A percentile compares a stretch with the other conserved stretches of the same genome.
Evolutionary conservation across 441 rosid species (phyloP).

Genomic region (Pelargonium myrrhifolium): DNA sequence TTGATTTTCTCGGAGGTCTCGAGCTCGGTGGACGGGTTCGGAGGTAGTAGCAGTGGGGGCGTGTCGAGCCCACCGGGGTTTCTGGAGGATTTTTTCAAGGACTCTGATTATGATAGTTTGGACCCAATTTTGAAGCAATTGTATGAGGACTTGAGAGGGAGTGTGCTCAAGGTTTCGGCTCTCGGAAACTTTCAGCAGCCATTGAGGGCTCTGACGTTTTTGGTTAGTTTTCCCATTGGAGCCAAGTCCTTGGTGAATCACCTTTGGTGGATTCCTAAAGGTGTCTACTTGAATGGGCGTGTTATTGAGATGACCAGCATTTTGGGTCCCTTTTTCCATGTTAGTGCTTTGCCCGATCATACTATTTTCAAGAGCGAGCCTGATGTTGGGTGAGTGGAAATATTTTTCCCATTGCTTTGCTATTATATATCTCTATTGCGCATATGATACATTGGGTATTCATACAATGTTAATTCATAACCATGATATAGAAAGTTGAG

Average conservation of each 20-base stretch:
- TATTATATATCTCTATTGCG: constrained; percentile 10
- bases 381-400: constrained; percentile 79
- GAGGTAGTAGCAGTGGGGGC: constrained; percentile 31
- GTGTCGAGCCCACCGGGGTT: constrained; percentile 70
- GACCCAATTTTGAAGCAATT: constrained; percentile 69
- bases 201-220: constrained; percentile 65
- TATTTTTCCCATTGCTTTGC: background rate
- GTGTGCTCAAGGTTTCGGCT: constrained; percentile 64
- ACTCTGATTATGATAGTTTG: constrained; percentile 71
- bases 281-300: constrained; percentile 79
- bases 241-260: constrained; percentile 81
- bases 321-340: constrained; percentile 94
- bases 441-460: background rate
- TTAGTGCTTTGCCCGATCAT: constrained; percentile 79
- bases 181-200: constrained; percentile 92
- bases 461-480: background rate
- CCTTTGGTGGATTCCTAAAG: constrained; percentile 96
- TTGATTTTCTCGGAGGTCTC: constrained; percentile 57
- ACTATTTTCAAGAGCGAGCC: constrained; percentile 84
- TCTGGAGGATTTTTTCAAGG: constrained; percentile 70
- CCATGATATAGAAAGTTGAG: background rate
- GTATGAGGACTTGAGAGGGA: constrained; percentile 88
- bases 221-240: constrained; percentile 63
- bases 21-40: constrained; percentile 49
- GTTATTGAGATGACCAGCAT: constrained; percentile 95